Evolutionary conservation across 768 basidiomycete species (phyloP).

Genomic region (Cytidiella melzeri): DNA sequence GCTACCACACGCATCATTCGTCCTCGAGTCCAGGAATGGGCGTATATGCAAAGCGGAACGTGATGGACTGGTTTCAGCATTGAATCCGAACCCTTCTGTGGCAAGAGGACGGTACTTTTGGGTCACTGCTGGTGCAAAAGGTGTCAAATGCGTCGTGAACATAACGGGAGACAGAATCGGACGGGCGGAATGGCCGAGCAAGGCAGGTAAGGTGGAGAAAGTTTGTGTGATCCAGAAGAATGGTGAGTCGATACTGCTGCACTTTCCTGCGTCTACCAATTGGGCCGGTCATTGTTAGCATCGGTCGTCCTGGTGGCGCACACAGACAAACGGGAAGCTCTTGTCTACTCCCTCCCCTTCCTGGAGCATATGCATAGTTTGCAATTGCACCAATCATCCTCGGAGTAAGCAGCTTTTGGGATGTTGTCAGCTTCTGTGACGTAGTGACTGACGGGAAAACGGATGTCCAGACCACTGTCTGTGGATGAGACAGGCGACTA

Average conservation of each 20-base stretch:
- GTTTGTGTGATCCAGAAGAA: slow-evolving; percentile 55
- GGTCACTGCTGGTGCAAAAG: slow-evolving; percentile 52
- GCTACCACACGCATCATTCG: slow-evolving; percentile 42
- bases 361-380: slow-evolving; percentile 49
- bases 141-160: slow-evolving; percentile 49
- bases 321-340: slow-evolving; percentile 41
- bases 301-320: slow-evolving; percentile 46
- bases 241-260: slow-evolving; percentile 39
- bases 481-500: slow-evolving; percentile 53
- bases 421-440: neutral
- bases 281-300: slow-evolving; percentile 34
- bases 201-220: slow-evolving; percentile 42
- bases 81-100: slow-evolving; percentile 12
- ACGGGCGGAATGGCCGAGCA: slow-evolving; percentile 58
- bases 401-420: slow-evolving; percentile 13
- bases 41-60: slow-evolving; percentile 37
- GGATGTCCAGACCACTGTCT: slow-evolving; percentile 28
- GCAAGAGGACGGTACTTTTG: slow-evolving; percentile 33
- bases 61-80: slow-evolving; percentile 33
- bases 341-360: slow-evolving; percentile 59
- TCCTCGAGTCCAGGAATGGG: slow-evolving; percentile 53
- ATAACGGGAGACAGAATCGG: slow-evolving; percentile 62
- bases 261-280: neutral
- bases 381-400: slow-evolving; percentile 16
- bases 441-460: neutral